phyloP scores from a whole-genome alignment of 306 rosid species.

The Comarum palustre region DNA sequence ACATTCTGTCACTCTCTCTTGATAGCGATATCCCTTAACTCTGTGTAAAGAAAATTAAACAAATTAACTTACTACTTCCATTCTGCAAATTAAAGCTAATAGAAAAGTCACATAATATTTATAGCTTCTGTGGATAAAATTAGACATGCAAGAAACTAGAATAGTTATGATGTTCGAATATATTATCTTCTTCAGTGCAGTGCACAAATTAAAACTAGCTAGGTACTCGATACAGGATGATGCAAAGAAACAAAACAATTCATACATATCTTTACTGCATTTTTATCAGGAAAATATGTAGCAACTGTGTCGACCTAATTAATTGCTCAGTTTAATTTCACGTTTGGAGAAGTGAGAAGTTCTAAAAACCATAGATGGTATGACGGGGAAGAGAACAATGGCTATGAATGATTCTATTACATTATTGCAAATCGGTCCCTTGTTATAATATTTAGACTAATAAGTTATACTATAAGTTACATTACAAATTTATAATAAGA shows the following conservation, averaged over 20 bases:
- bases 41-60: not conserved
- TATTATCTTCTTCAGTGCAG: not conserved
- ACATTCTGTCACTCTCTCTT: conserved; percentile 22
- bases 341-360: conserved; percentile 1
- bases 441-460: no score
- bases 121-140: not conserved
- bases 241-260: not conserved
- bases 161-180: not conserved
- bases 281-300: not conserved
- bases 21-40: conserved; percentile 11
- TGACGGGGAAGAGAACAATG: not conserved
- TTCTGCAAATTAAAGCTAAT: not conserved
- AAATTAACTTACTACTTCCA: not conserved
- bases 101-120: conserved; percentile 1
- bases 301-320: not conserved
- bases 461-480: no score
- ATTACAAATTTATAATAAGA: no score
- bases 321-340: not conserved
- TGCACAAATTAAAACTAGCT: not conserved
- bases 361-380: not conserved
- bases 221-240: not conserved
- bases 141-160: not conserved
- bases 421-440: conserved; percentile 32
- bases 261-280: not conserved
- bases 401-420: conserved; percentile 14